Evolutionary conservation across 1,284 basidiomycete genomes (phyloP).

Genomic region (Leccinum pallidistipes): DNA sequence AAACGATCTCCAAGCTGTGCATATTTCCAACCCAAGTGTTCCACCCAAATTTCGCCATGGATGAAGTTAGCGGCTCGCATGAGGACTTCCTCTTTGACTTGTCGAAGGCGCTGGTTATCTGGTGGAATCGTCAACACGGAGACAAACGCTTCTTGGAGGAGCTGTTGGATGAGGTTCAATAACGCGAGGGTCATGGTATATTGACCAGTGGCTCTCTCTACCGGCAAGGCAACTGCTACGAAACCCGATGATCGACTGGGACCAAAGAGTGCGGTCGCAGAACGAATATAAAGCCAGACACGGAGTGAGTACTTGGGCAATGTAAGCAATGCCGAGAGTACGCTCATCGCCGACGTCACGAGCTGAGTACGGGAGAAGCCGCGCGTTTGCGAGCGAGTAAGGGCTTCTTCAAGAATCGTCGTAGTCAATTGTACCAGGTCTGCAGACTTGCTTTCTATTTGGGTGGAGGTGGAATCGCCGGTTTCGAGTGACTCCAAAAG

Average conservation of each 20-base stretch:
- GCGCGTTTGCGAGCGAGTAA: conserved; percentile 54
- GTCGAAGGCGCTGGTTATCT: conserved; percentile 57
- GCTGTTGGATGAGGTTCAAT: conserved; percentile 71
- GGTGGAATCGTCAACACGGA: conserved; percentile 54
- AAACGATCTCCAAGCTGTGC: conserved; percentile 74
- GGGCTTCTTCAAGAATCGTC: conserved; percentile 80
- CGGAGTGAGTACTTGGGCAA: conserved; percentile 74
- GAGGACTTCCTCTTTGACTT: conserved; percentile 81
- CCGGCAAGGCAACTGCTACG: conserved; percentile 64
- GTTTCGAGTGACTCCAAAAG: conserved; percentile 69
- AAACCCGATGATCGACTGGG: conserved; percentile 52
- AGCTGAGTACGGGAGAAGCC: conserved; percentile 57
- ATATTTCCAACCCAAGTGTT: conserved; percentile 83
- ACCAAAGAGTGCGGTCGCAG: conserved; percentile 75
- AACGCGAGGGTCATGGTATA: conserved; percentile 81
- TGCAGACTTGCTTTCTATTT: conserved; percentile 23
- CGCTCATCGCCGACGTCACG: conserved; percentile 77
- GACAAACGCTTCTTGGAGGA: conserved; percentile 72
- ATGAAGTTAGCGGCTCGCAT: conserved; percentile 75
- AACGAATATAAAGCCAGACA: conserved; percentile 85
- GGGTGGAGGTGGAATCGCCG: conserved; percentile 10
- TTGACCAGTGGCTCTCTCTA: conserved; percentile 70
- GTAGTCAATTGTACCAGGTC: conserved; percentile 80
- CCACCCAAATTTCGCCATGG: conserved; percentile 84
- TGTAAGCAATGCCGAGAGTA: conserved; percentile 76